Conservation (phyloP, 768 basidiomycete species). For the Lactifluus echinatus region DNA sequence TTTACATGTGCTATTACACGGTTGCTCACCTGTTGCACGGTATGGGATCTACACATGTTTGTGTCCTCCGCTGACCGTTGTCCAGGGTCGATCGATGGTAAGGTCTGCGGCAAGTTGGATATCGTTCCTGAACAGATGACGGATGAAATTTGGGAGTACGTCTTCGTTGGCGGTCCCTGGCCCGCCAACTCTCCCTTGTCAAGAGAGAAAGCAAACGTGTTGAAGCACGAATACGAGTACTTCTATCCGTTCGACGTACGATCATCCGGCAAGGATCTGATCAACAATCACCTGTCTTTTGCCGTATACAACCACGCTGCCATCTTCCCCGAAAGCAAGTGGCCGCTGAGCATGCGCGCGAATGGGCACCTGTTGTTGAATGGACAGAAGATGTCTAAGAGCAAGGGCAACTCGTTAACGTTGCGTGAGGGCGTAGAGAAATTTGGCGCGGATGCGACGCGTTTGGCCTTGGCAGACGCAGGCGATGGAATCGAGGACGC, state of each 20-base stretch:
- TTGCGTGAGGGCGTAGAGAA: constrained; percentile 82
- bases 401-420: constrained; percentile 92
- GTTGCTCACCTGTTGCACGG: constrained; percentile 87
- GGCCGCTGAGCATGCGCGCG: constrained; percentile 86
- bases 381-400: constrained; percentile 98
- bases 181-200: constrained; percentile 57
- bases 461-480: constrained; percentile 88
- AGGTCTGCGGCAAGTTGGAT: constrained; percentile 69
- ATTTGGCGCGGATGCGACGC: constrained; percentile 94
- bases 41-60: constrained; percentile 31
- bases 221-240: constrained; percentile 90
- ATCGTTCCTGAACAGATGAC: constrained; percentile 91
- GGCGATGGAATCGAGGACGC: constrained; percentile 98
- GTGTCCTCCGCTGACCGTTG: constrained; percentile 8
- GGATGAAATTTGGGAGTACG: constrained; percentile 95
- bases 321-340: constrained; percentile 80
- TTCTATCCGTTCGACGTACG: constrained; percentile 98
- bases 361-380: constrained; percentile 97
- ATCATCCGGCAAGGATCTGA: constrained; percentile 95
- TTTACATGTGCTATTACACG: constrained; percentile 99
- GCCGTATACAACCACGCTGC: constrained; percentile 93
- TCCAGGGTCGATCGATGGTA: constrained; percentile 69
- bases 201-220: constrained; percentile 67
- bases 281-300: constrained; percentile 94
- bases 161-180: constrained; percentile 73